phyloP scores from a whole-genome alignment of 352 stramenopile species.

The Peronospora farinosa region DNA sequence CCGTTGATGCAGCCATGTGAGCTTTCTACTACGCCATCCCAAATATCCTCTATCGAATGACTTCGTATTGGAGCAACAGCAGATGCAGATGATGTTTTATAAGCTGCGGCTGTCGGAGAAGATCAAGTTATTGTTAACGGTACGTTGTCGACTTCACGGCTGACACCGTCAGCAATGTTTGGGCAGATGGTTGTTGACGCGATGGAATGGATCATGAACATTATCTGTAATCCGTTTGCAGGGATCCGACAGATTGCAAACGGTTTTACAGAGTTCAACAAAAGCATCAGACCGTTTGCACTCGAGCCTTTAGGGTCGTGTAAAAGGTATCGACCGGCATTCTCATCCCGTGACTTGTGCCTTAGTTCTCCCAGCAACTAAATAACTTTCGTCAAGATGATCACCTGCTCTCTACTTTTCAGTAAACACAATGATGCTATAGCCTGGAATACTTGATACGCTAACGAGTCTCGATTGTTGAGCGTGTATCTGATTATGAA shows the following conservation, averaged over 20 bases:
- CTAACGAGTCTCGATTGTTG: too few relatives aligned
- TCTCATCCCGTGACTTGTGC: too few relatives aligned
- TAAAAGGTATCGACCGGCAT: constrained; percentile 9
- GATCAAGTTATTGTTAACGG: constrained; percentile 8
- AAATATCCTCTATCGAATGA: constrained; percentile 23
- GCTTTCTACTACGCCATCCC: constrained; percentile 19
- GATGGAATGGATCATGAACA: constrained; percentile 18
- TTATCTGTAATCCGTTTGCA: constrained; percentile 9
- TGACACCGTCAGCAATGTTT: constrained; percentile 5
- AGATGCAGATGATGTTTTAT: constrained; percentile 13
- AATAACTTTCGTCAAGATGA: constrained; percentile 12
- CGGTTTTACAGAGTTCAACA: constrained; percentile 16
- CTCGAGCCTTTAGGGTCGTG: constrained; percentile 5
- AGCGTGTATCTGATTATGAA: too few relatives aligned
- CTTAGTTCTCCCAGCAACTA: too few relatives aligned
- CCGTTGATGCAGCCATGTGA: constrained; percentile 18
- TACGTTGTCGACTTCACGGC: constrained; percentile 7
- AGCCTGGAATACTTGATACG: too few relatives aligned
- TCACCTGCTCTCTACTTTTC: constrained; percentile 7
- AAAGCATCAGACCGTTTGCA: constrained; percentile 12
- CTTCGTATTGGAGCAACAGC: constrained; percentile 17
- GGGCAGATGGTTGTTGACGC: constrained; percentile 8
- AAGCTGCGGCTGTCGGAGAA: constrained; percentile 3
- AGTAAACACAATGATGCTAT: neutral
- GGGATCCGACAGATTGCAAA: constrained; percentile 5